Base-by-base conservation (phyloP, 345 rosid genomes). In the Noccaea caerulescens region DNA sequence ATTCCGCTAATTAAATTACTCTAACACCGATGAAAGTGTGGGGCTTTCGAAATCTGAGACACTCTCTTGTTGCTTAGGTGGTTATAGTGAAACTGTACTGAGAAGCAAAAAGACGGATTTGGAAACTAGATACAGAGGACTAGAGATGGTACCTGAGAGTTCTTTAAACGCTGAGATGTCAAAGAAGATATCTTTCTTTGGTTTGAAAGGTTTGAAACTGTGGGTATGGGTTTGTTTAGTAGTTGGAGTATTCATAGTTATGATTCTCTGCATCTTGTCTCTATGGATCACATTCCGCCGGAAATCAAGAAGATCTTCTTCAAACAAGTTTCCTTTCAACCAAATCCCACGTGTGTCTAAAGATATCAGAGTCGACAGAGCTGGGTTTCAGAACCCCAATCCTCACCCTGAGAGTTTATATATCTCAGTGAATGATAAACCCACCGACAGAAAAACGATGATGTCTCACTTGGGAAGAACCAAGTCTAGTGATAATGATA, bases 161-260 rank as follows among this genome's bases (percentile, higher is more conserved):
- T 82, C 86, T 39, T 74, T 94, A 71, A 88, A 86, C 69, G 79
- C 88, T 13, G 89, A 89, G 50, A 76, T 94, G 66, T 86, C 97
- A 2, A 84, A 83, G 85, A 94, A 81, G 82, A 86, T 94, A 23
- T 77, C 89, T 5, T 60, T 91, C 79, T 84, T 94, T 67, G 99
- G 99, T 82, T 72, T 94, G 27, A 94, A 89, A 70, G 98, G 99
- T 68, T 76, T 94, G 49, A 88, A 91, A 66, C 72, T 91, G 51
- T 94, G 97, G 97, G 97, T 89, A 55, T 80, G 93, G 86, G 86
- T 94, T 34, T 87, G 97, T 47, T 63, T 88, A 69, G 81, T 85
- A 8, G 96, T 94, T 43, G 93, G 86, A 58, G 82, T 75, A 20
- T 89, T 88, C 81, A 88, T 94, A 51, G 77, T 94, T 72, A 82